Base-by-base conservation (phyloP, 371 early-diverging fungal genomes). In the Mucor indicus region DNA sequence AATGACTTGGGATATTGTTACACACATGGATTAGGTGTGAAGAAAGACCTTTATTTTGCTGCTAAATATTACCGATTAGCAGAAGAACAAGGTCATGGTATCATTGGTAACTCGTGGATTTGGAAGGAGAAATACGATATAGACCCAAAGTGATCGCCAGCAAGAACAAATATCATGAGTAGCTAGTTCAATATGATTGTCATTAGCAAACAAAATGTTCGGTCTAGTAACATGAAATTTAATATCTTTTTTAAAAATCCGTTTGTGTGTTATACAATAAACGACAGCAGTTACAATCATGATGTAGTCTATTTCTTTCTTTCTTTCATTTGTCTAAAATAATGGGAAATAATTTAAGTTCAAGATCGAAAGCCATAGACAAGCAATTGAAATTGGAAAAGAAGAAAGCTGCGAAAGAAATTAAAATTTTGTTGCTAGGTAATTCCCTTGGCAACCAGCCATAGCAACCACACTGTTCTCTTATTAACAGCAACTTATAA, bases 381-480 rank as follows among this genome's bases (percentile, higher is more conserved):
- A 85, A 81, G 59, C 86, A 88, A 56, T 69, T 96, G 32, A 85
- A 84, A 61, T 67, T 76, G 32, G 96, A 95, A 53, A 80, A 83
- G 54, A 57, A 81, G 44, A 77, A 69, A 30, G 69, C 85, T 72
- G 76, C 79, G 21, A 90, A 90, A 56, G 96, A 95, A 75, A 86
- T 95, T 58, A 96, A 96, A 82, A 91, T 95, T 85, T 72, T 96
- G 22, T 69, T 96, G 47, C 81, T 96, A 22, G 96, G 94, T 92
- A 69, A 19, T 22, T 33, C 16, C n/a, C n/a, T n/a, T n/a, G n/a
- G n/a, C n/a, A n/a, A n/a, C n/a, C n/a, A n/a, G n/a, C n/a, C n/a
- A n/a, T n/a, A n/a, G n/a, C n/a, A n/a, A n/a, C n/a, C n/a, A n/a
- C n/a, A n/a, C n/a, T n/a, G n/a, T n/a, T n/a, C n/a, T n/a, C n/a